Evolutionary conservation across 2,329 filamentous ascomycete genomes (phyloP), one percentile per base, ranked within the genome.

Genomic region (Parasarocladium wereldwijsianum): DNA sequence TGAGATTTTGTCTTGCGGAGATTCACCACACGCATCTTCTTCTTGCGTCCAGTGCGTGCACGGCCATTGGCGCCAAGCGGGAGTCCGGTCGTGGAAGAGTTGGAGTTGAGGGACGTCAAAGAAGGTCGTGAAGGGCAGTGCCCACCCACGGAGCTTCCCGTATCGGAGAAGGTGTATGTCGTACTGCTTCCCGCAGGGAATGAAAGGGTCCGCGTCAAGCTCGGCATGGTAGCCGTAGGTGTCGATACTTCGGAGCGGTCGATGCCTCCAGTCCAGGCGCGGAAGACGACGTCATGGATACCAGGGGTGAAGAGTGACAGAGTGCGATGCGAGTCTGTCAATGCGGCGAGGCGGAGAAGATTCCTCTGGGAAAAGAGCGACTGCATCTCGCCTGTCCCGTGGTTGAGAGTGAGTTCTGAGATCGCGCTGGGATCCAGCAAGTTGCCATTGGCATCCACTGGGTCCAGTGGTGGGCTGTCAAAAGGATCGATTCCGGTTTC

Each of bases 301-400:
- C 78, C 74, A 0, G 87, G 85, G 2, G 87, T 94, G 48, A 93
- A 93, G 1, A 96, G 62, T 4, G 86, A 93, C 19, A 96, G 58
- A 0, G 90, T 96, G 27, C 82, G 75, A 43, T 96, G 85, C 3
- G 85, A 93, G 45, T 93, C 80, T 4, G 74, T 85, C 34, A 98
- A 60, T 1, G 83, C 72, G 15, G 80, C 83, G 9, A 98, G 62
- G 29, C 82, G 77, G 15, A 93, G 57, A 21, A 96, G 61, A 43
- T 93, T 96, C 65, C 93, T 93, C 47, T 93, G 84, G 0, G 87
- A 96, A 50, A 98, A 96, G 5, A 93, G 67, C 0, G 84, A 85
- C 50, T 93, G 84, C 13, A 79, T 72, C 47, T 93, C 86, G 4
- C 78, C 74, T 8, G 76, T 72, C 12, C 78, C 72, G 11, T 78